These are phyloP conservation scores for Quillaja saponaria DNA, from an alignment of 306 rosid species.

Conservation along the genomic window DNA sequence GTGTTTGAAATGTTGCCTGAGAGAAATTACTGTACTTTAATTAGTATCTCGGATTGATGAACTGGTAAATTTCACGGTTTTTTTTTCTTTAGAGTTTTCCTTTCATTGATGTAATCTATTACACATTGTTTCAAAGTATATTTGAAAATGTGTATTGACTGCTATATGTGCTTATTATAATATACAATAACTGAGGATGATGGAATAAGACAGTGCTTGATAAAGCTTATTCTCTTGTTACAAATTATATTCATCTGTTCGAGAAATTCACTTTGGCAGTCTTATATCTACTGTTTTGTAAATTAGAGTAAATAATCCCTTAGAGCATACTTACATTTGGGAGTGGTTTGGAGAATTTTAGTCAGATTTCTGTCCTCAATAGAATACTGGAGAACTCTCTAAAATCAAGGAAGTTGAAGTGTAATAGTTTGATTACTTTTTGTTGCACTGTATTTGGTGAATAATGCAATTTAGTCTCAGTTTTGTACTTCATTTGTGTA, in stretches of 20 bases:
- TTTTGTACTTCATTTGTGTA: not conserved
- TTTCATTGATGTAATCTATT: not conserved
- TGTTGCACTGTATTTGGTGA: not conserved
- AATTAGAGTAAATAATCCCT: not conserved
- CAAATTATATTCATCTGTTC: not conserved
- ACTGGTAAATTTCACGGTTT: not conserved
- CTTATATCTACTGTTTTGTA: not conserved
- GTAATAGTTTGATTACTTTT: conserved; percentile 5
- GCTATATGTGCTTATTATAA: not conserved
- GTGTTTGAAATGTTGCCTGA: not conserved
- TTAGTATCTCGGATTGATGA: not conserved
- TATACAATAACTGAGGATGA: not conserved
- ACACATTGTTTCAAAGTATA: no score
- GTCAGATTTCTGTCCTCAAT: conserved; percentile 1
- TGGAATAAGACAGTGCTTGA: not conserved
- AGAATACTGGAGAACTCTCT: not conserved
- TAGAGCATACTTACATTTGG: not conserved
- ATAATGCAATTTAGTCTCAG: conserved; percentile 5
- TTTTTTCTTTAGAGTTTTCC: not conserved
- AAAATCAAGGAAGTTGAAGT: not conserved
- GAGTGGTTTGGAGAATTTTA: not conserved
- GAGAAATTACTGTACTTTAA: not conserved
- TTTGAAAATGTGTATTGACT: not conserved
- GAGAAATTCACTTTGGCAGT: not conserved
- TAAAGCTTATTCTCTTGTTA: not conserved